Evolutionary conservation across 2,329 filamentous ascomycete species (phyloP).

Genomic region (Cercospora brassicicola): DNA sequence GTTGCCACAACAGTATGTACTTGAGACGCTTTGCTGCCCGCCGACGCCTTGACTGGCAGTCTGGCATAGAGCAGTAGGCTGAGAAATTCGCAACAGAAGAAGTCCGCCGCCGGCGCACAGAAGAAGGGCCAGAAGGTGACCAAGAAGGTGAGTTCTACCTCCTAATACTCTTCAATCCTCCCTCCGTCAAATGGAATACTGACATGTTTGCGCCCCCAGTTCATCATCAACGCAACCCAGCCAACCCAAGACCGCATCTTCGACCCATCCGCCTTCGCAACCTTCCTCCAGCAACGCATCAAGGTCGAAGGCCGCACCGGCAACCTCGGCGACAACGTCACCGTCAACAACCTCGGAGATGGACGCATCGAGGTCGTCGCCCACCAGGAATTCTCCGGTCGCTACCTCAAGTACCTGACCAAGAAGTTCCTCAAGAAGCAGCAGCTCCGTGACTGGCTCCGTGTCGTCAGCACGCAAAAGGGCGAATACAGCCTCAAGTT

Average conservation of each 20-base stretch:
- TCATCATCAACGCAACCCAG: slow-evolving; percentile 99
- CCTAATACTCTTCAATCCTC: neutral
- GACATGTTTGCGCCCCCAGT: slow-evolving; percentile 55
- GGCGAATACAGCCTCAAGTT: slow-evolving; percentile 99
- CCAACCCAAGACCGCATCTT: slow-evolving; percentile 99
- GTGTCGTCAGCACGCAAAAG: slow-evolving; percentile 95
- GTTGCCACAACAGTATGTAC: slow-evolving; percentile 86
- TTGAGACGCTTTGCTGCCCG: slow-evolving; percentile 88
- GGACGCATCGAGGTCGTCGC: slow-evolving; percentile 98
- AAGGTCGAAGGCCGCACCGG: slow-evolving; percentile 98
- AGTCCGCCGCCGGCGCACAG: slow-evolving; percentile 43
- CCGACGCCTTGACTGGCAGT: slow-evolving; percentile 49
- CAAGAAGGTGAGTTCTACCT: slow-evolving; percentile 64
- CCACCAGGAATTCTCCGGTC: slow-evolving; percentile 96
- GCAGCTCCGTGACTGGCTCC: slow-evolving; percentile 99
- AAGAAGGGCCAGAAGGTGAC: slow-evolving; percentile 69
- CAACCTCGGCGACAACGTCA: slow-evolving; percentile 92
- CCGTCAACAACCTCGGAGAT: slow-evolving; percentile 86
- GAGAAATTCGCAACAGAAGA: slow-evolving; percentile 55
- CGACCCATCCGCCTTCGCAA: slow-evolving; percentile 97
- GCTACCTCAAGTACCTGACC: slow-evolving; percentile 99
- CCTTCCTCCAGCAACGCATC: slow-evolving; percentile 99
- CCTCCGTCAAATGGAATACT: neutral
- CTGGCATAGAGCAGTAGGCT: slow-evolving; percentile 81
- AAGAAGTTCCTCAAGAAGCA: slow-evolving; percentile 99